These are phyloP conservation scores for Thalassiosira mediterranea DNA, from an alignment of 352 stramenopile genomes.

Conservation along the genomic window DNA sequence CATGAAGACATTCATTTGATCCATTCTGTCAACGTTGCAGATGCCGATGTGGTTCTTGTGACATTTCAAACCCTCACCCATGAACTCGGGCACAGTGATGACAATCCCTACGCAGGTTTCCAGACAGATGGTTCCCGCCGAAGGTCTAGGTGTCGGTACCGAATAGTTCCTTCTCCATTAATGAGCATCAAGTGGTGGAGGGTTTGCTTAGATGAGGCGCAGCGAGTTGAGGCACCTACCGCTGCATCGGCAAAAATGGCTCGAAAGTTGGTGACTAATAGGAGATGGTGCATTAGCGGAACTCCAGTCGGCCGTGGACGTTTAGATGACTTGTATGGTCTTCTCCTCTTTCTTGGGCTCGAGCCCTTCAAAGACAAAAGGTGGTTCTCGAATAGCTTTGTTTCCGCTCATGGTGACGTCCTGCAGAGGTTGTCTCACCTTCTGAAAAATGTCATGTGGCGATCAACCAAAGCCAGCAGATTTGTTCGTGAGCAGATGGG, in stretches of 20 bases:
- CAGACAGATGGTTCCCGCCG: constrained; percentile 62
- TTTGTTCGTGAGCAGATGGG: constrained; percentile 65
- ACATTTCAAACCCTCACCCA: constrained; percentile 89
- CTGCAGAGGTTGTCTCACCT: constrained; percentile 54
- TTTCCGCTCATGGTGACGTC: constrained; percentile 17
- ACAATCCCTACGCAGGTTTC: constrained; percentile 65
- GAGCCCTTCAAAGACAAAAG: constrained; percentile 54
- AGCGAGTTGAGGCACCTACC: constrained; percentile 88
- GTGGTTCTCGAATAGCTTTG: constrained; percentile 59
- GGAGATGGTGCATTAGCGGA: constrained; percentile 90
- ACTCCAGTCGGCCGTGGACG: constrained; percentile 86
- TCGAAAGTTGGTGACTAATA: constrained; percentile 75
- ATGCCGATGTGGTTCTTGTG: constrained; percentile 90
- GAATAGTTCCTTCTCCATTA: constrained; percentile 88
- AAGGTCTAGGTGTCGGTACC: constrained; percentile 85
- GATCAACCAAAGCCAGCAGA: constrained; percentile 63
- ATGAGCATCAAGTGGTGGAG: constrained; percentile 88
- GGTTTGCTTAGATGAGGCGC: constrained; percentile 92
- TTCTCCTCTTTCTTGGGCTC: constrained; percentile 65
- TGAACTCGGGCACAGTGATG: constrained; percentile 86
- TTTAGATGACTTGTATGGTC: constrained; percentile 86
- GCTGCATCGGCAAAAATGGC: constrained; percentile 87
- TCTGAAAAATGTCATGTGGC: constrained; percentile 61
- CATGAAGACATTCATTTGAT: constrained; percentile 39
- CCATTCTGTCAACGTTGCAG: constrained; percentile 72